These are phyloP conservation scores for Russula griseocarnosa DNA, from an alignment of 768 basidiomycete genomes.

Conservation along the genomic window DNA sequence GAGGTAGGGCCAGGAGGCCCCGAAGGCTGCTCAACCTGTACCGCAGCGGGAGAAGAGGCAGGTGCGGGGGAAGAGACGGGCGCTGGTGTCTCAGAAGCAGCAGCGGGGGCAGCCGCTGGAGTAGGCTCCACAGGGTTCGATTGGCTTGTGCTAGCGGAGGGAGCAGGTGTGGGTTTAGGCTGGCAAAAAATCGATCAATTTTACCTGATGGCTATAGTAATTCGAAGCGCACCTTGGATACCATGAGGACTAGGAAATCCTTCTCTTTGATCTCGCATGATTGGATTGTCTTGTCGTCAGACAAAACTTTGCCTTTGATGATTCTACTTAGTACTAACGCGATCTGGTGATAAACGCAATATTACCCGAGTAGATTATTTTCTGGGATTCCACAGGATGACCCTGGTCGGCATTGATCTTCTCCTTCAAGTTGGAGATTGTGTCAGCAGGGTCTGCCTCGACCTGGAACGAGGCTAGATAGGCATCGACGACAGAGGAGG, in stretches of 20 bases:
- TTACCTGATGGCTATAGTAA: neutral
- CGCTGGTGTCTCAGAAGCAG: slow-evolving; percentile 36
- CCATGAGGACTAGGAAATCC: slow-evolving; percentile 99
- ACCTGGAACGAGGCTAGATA: slow-evolving; percentile 42
- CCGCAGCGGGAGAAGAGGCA: slow-evolving; percentile 33
- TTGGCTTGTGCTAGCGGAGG: slow-evolving; percentile 34
- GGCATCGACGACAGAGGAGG: neutral
- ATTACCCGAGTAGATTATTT: slow-evolving; percentile 92
- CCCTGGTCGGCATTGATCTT: slow-evolving; percentile 78
- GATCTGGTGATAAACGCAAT: slow-evolving; percentile 15
- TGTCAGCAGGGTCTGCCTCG: slow-evolving; percentile 72
- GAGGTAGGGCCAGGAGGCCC: slow-evolving; percentile 41
- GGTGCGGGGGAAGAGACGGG: slow-evolving; percentile 35
- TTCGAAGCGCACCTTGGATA: slow-evolving; percentile 71
- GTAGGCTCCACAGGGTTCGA: slow-evolving; percentile 33
- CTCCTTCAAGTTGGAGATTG: slow-evolving; percentile 72
- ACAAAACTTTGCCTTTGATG: slow-evolving; percentile 78
- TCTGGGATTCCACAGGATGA: slow-evolving; percentile 71
- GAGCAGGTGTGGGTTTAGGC: slow-evolving; percentile 52
- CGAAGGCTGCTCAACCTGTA: slow-evolving; percentile 26
- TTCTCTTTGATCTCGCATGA: slow-evolving; percentile 95
- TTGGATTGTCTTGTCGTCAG: slow-evolving; percentile 83
- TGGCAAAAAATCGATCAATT: slow-evolving; percentile 30
- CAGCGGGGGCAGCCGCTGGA: slow-evolving; percentile 36
- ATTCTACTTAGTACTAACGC: slow-evolving; percentile 8